Percentiles rank a stretch among this genome's conserved stretches.
phyloP scores from a whole-genome alignment of 228 moss, liverwort and hornwort genomes.

The Sphagnum fallax region DNA sequence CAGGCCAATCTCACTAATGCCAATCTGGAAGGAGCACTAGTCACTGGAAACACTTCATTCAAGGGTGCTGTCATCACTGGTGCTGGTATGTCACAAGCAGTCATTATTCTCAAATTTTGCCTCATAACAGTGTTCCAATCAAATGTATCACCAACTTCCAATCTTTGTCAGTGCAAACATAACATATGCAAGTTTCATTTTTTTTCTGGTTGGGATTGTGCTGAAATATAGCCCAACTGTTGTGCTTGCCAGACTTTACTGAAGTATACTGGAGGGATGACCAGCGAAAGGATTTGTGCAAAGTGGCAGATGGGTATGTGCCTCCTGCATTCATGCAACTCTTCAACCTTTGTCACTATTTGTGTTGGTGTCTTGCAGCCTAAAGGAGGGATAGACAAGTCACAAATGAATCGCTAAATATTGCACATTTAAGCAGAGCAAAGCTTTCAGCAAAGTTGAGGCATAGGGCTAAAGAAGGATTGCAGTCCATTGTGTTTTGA shows the following conservation, averaged over 20 bases:
- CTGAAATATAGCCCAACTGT: background rate
- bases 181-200: background rate
- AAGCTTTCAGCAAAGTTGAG: no score
- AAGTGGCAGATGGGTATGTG: constrained; percentile 68
- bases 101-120: background rate
- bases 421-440: no score
- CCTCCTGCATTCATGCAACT: background rate
- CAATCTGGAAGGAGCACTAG: constrained; percentile 85
- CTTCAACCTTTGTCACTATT: no score
- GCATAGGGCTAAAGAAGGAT: no score
- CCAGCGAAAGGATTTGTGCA: constrained; percentile 73
- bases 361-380: no score
- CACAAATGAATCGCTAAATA: no score
- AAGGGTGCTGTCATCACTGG: constrained; percentile 84
- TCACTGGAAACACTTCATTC: constrained; percentile 97
- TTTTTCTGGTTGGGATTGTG: background rate
- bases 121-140: background rate
- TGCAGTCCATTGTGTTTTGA: no score
- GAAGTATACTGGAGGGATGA: constrained; percentile 94
- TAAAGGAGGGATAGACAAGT: no score
- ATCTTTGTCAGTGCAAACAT: background rate
- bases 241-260: constrained; percentile 65
- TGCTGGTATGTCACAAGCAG: constrained; percentile 45
- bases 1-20: constrained; percentile 98
- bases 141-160: background rate